Conservation (phyloP, 2,329 filamentous ascomycete species). For the Whalleya microplaca region DNA sequence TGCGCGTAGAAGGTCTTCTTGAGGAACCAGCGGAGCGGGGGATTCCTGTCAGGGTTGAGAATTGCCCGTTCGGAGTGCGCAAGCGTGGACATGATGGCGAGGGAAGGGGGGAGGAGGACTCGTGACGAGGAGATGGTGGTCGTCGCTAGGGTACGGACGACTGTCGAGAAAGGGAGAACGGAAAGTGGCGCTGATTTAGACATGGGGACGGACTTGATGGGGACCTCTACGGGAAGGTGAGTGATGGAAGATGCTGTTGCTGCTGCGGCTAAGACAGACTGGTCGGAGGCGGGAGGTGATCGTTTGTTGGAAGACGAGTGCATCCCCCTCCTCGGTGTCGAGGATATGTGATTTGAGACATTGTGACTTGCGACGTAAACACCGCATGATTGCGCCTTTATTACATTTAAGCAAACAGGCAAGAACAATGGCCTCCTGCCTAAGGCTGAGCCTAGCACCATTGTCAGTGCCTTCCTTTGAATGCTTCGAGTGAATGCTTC, state of each 20-base stretch:
- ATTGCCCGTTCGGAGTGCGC: conserved; percentile 69
- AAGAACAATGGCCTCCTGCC: conserved; percentile 32
- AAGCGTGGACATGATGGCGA: conserved; percentile 69
- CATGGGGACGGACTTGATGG: conserved; percentile 19
- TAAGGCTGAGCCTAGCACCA: conserved; percentile 28
- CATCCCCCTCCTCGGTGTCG: conserved; percentile 29
- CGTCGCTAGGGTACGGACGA: conserved; percentile 72
- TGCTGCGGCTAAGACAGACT: conserved; percentile 20
- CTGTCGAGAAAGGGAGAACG: conserved; percentile 66
- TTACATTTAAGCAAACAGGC: conserved; percentile 22
- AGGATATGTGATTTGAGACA: conserved; percentile 18
- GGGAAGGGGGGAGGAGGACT: conserved; percentile 69
- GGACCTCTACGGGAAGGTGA: conserved; percentile 21
- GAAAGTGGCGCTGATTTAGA: conserved; percentile 53
- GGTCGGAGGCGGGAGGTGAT: conserved; percentile 19
- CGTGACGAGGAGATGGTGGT: conserved; percentile 72
- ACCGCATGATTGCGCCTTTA: conserved; percentile 22
- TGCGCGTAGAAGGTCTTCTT: conserved; percentile 88
- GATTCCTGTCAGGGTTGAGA: conserved; percentile 77
- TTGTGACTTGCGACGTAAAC: conserved; percentile 25
- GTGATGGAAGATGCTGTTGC: conserved; percentile 16
- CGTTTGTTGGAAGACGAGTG: conserved; percentile 32
- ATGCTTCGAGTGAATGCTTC: neutral
- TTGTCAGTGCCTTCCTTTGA: conserved; percentile 26
- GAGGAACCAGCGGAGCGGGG: conserved; percentile 68